phyloP scores from a whole-genome alignment of 257 asterid species.

The Nicotiana undulata region DNA sequence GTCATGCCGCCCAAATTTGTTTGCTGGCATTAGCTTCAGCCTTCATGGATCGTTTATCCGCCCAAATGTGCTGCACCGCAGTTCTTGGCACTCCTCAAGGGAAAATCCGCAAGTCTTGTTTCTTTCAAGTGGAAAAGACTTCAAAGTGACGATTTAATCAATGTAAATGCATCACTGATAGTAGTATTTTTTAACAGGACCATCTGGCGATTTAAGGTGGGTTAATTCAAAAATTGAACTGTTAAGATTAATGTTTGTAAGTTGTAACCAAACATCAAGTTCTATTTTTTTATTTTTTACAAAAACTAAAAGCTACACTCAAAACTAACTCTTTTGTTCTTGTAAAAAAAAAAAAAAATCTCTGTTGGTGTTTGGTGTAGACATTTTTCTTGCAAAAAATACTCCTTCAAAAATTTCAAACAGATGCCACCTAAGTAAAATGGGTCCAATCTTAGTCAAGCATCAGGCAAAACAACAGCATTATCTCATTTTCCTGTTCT shows the following conservation, averaged over 20 bases:
- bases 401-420: not conserved
- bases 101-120: not conserved
- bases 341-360: not conserved
- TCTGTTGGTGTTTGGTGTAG: not conserved
- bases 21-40: not conserved
- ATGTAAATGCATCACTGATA: too few relatives aligned
- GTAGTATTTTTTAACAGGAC: too few relatives aligned
- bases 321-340: not conserved
- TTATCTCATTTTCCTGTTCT: too few relatives aligned
- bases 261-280: not conserved
- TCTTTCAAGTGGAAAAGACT: not conserved
- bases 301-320: not conserved
- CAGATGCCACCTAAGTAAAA: not conserved
- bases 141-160: not conserved
- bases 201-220: not conserved
- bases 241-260: too few relatives aligned
- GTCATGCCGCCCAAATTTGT: not conserved
- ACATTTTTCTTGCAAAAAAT: not conserved
- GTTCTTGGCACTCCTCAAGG: not conserved
- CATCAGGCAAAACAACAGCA: not conserved
- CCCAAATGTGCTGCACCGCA: not conserved
- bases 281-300: not conserved
- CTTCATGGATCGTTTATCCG: not conserved
- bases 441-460: too few relatives aligned
- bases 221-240: not conserved